Conservation (phyloP, 1,139 yeast genomes). For the Ashbya aceris region DNA sequence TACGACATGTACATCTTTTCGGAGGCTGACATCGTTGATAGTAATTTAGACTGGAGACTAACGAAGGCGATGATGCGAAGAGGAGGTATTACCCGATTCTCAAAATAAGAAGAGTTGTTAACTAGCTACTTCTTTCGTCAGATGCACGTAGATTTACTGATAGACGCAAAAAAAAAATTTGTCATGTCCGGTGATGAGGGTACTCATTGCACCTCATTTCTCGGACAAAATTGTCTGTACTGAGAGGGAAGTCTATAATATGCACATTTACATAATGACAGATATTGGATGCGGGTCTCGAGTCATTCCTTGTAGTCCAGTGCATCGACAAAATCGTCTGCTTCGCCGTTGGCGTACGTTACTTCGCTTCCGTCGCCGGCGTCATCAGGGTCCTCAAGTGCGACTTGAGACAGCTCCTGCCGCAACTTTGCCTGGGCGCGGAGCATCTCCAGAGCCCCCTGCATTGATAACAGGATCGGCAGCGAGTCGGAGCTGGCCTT, state of each 20-base stretch:
- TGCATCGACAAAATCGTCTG: conserved; percentile 39
- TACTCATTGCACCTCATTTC: not conserved
- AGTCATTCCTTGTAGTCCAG: conserved; percentile 11
- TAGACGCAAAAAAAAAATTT: not conserved
- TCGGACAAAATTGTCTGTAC: too few relatives aligned
- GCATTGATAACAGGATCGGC: conserved; percentile 70
- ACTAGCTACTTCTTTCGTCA: too few relatives aligned
- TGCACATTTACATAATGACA: too few relatives aligned
- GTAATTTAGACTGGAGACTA: conserved; percentile 1
- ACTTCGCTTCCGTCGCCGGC: conserved; percentile 34
- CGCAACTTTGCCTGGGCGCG: conserved; percentile 66
- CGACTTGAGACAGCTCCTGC: conserved; percentile 36
- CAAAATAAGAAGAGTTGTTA: too few relatives aligned
- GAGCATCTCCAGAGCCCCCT: conserved; percentile 74
- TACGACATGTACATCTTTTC: conserved; percentile 75
- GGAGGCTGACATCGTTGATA: conserved; percentile 9
- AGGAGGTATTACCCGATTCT: too few relatives aligned
- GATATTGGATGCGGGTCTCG: too few relatives aligned
- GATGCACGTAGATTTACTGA: too few relatives aligned
- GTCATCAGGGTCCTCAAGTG: conserved; percentile 13
- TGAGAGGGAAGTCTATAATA: too few relatives aligned
- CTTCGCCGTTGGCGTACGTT: conserved; percentile 42
- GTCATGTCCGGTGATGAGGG: not conserved
- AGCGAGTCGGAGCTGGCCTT: conserved; percentile 29
- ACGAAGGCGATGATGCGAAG: too few relatives aligned